Conservation (phyloP, 805 yeast genomes). For the Candida stauntonica region DNA sequence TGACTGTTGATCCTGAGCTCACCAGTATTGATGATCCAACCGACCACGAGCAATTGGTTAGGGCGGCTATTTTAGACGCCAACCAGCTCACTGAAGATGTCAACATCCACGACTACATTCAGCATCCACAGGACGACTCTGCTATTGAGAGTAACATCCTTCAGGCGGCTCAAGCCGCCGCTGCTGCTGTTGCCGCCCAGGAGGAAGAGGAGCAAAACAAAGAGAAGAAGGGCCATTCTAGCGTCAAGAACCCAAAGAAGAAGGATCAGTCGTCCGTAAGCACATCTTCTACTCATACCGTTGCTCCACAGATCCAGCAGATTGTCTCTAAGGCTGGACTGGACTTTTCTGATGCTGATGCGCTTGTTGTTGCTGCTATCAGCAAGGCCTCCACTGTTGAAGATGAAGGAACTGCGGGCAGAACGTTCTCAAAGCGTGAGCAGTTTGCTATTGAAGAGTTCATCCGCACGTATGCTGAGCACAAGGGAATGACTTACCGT, state of each 20-base stretch:
- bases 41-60: conserved; percentile 62
- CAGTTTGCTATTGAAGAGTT: conserved; percentile 66
- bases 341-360: conserved; percentile 32
- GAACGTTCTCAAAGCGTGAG: conserved; percentile 59
- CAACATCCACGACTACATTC: conserved; percentile 29
- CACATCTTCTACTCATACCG: too few species aligned
- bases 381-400: conserved; percentile 35
- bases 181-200: conserved; percentile 23
- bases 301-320: too few species aligned
- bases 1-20: conserved; percentile 58
- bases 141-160: conserved; percentile 25
- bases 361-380: conserved; percentile 40
- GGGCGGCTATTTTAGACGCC: conserved; percentile 71
- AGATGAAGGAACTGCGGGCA: conserved; percentile 13
- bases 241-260: too few species aligned
- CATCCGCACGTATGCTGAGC: conserved; percentile 61
- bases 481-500: conserved; percentile 56
- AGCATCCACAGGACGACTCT: conserved; percentile 22
- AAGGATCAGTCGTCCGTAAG: too few species aligned
- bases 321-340: too few species aligned
- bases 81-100: conserved; percentile 49
- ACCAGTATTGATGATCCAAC: conserved; percentile 43
- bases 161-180: conserved; percentile 21
- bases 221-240: conserved; percentile 2
- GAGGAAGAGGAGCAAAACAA: conserved; percentile 5